Evolutionary conservation across 139 green algal species (phyloP).

Genomic region (Spirogloea muscicola): DNA sequence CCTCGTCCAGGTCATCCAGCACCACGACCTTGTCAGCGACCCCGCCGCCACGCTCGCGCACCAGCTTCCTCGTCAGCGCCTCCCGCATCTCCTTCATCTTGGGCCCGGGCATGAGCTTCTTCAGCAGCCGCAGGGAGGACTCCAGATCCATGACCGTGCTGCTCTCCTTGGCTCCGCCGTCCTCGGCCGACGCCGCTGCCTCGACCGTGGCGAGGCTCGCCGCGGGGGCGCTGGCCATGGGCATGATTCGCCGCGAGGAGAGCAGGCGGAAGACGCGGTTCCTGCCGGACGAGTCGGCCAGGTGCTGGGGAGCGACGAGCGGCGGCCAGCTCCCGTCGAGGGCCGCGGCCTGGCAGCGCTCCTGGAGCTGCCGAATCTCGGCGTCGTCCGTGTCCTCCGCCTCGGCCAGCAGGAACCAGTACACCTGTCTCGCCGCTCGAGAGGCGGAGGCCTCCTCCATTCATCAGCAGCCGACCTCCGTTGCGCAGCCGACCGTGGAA

Average conservation of each 20-base stretch:
- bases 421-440: slow-evolving; percentile 50
- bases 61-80: background rate
- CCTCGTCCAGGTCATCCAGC: too few relatives aligned
- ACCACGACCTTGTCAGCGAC: too few relatives aligned
- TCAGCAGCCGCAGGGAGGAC: slow-evolving; percentile 1
- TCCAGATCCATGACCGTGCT: slow-evolving; percentile 3
- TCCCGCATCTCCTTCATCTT: background rate
- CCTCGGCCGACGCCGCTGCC: too few relatives aligned
- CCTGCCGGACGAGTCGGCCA: background rate
- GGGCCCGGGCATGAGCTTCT: slow-evolving; percentile 17
- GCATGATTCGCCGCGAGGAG: too few relatives aligned
- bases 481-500: too few relatives aligned
- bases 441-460: too few relatives aligned
- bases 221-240: background rate
- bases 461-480: too few relatives aligned
- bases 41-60: too few relatives aligned
- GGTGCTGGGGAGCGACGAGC: slow-evolving; percentile 11
- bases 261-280: slow-evolving; percentile 11
- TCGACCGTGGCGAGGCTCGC: slow-evolving; percentile 1
- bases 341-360: slow-evolving; percentile 16
- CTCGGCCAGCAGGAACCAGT: slow-evolving; percentile 87
- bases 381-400: slow-evolving; percentile 65
- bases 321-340: slow-evolving; percentile 8
- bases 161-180: background rate
- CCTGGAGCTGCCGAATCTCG: slow-evolving; percentile 10